Evolutionary conservation across 148 eudicot genomes (phyloP).

Genomic region (Rhododendron mucronatum): DNA sequence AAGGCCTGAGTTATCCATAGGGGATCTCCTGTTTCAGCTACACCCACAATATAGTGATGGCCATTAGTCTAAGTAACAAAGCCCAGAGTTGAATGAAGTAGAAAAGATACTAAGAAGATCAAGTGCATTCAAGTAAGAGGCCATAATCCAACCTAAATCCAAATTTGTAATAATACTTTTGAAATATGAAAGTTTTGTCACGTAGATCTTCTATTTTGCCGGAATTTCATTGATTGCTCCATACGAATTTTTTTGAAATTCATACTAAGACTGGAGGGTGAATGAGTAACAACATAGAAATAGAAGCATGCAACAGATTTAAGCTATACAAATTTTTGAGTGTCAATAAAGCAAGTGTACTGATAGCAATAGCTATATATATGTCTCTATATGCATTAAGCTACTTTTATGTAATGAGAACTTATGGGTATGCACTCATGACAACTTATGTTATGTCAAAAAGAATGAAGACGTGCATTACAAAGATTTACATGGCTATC

Average conservation of each 20-base stretch:
- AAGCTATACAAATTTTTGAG: background rate
- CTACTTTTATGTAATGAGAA: background rate
- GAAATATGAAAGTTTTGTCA: background rate
- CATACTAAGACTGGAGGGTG: background rate
- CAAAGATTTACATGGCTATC: background rate
- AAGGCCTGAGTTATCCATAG: background rate
- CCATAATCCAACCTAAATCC: background rate
- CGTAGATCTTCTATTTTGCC: background rate
- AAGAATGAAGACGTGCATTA: background rate
- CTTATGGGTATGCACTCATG: background rate
- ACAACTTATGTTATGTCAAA: background rate
- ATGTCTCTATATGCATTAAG: background rate
- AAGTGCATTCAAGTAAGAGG: background rate
- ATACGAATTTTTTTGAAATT: background rate
- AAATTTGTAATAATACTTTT: background rate
- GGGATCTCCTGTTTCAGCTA: background rate
- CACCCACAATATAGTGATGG: background rate
- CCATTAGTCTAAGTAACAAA: background rate
- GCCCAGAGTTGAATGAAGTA: background rate
- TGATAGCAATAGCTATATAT: background rate
- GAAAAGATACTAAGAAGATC: background rate
- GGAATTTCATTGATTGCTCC: background rate
- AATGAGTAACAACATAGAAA: background rate
- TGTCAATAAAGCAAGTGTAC: background rate
- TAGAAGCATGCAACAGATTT: background rate